Conservation (phyloP, 148 eudicot species). For the Amaranthus cruentus region DNA sequence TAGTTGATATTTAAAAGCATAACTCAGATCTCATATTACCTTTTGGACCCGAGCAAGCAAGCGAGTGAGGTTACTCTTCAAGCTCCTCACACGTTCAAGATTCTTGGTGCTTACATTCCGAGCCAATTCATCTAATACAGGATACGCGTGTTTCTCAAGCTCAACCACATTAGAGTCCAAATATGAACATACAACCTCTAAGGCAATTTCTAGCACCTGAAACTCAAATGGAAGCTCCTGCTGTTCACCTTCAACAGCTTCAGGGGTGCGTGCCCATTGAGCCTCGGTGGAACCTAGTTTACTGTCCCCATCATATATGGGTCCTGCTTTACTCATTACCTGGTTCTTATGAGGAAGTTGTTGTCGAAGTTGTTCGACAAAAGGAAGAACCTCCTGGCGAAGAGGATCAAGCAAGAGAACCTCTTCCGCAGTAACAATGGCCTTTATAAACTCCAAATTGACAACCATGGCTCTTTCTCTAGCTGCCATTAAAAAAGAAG, state of each 20-base stretch:
- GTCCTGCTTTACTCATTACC: conserved; percentile 32
- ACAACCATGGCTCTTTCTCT: conserved; percentile 97
- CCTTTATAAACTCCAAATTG: conserved; percentile 90
- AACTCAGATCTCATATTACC: conserved; percentile 36
- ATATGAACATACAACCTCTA: conserved; percentile 81
- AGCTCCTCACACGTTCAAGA: conserved; percentile 90
- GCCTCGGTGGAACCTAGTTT: conserved; percentile 37
- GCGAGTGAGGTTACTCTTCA: conserved; percentile 90
- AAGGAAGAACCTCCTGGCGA: conserved; percentile 93
- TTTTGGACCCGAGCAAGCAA: conserved; percentile 96
- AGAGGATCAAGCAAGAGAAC: conserved; percentile 94
- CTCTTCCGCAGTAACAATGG: conserved; percentile 96
- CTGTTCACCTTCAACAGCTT: conserved; percentile 54
- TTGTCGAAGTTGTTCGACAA: conserved; percentile 89
- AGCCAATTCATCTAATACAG: conserved; percentile 87
- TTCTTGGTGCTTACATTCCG: conserved; percentile 87
- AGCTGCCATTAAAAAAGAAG: conserved; percentile 36
- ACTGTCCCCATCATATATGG: conserved; percentile 33
- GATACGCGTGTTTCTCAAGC: conserved; percentile 89
- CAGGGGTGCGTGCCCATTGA: conserved; percentile 52
- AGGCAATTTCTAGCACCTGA: conserved; percentile 85
- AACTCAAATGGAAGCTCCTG: conserved; percentile 92
- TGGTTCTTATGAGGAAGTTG: conserved; percentile 54
- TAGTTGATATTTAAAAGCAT: background rate
- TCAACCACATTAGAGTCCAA: conserved; percentile 81